Conservation (phyloP, 176 grass and related monocot species). For the Eragrostis curvula region DNA sequence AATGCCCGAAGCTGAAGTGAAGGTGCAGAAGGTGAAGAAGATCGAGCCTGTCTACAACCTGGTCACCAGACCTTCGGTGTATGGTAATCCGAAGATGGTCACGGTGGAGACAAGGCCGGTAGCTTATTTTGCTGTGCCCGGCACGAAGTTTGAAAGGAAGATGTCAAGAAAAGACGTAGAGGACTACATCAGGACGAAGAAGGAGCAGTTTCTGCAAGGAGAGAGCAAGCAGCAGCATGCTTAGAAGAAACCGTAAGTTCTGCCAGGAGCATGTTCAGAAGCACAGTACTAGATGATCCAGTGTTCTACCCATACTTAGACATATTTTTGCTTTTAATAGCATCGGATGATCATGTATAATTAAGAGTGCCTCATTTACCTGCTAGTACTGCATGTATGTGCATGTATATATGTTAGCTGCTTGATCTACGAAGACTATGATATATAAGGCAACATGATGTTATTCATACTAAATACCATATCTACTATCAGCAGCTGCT, state of each 20-base stretch:
- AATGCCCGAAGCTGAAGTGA: conserved; percentile 28
- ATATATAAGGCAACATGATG: not conserved
- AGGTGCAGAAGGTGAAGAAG: conserved; percentile 38
- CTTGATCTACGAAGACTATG: not conserved
- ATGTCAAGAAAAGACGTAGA: conserved; percentile 13
- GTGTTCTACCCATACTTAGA: too few relatives aligned
- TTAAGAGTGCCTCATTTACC: not conserved
- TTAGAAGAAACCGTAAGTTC: not conserved
- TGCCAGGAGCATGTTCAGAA: not conserved
- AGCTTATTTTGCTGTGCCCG: not conserved
- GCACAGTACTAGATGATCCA: too few relatives aligned
- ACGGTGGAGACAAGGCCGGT: not conserved
- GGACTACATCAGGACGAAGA: conserved; percentile 21
- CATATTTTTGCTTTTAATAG: not conserved
- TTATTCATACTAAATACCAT: not conserved
- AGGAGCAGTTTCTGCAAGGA: not conserved
- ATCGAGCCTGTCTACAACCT: conserved; percentile 25
- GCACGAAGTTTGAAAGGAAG: not conserved
- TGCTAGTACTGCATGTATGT: not conserved
- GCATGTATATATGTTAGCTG: not conserved
- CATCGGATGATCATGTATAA: not conserved
- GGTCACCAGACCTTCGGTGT: conserved; percentile 26
- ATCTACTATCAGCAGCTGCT: not conserved
- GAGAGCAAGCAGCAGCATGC: not conserved
- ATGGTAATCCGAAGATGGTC: not conserved